Conservation (phyloP, 352 stramenopile genomes). For the Globisporangium spiculum region DNA sequence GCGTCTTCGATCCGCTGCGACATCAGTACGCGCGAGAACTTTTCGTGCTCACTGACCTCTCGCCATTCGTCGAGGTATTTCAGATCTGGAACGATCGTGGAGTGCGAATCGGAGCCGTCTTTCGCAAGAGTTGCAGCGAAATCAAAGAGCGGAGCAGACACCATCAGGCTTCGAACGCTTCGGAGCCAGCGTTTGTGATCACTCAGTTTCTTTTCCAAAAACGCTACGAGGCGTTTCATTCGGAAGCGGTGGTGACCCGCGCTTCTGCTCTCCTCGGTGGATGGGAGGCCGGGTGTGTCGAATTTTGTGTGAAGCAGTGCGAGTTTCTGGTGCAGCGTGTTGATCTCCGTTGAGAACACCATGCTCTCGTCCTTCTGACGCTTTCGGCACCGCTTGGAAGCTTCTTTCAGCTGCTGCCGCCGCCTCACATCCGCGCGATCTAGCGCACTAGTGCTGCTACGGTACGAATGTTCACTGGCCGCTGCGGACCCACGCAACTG, state of each 20-base stretch:
- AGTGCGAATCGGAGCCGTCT: background rate
- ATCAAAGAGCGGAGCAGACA: conserved; percentile 46
- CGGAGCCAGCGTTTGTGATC: conserved; percentile 52
- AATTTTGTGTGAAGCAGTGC: conserved; percentile 22
- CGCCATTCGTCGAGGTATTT: conserved; percentile 30
- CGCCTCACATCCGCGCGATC: background rate
- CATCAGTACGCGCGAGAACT: conserved; percentile 32
- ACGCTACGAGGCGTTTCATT: conserved; percentile 31
- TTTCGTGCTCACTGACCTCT: conserved; percentile 10
- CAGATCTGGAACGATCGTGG: conserved; percentile 12
- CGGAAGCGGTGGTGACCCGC: conserved; percentile 24
- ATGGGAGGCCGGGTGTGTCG: background rate
- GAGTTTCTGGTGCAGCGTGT: conserved; percentile 34
- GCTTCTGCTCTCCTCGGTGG: background rate
- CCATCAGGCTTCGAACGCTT: conserved; percentile 45
- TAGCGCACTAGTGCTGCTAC: background rate
- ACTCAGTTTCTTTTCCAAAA: conserved; percentile 42
- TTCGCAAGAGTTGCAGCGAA: conserved; percentile 16
- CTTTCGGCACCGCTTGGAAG: conserved; percentile 33
- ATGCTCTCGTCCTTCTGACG: conserved; percentile 47
- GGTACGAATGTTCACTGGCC: background rate
- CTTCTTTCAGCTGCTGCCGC: conserved; percentile 19
- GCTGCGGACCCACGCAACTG: background rate
- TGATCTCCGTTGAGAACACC: conserved; percentile 31
- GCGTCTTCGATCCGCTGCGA: conserved; percentile 27